These are phyloP conservation scores for Telfairia occidentalis DNA, from an alignment of 331 rosid species.

Conservation along the genomic window DNA sequence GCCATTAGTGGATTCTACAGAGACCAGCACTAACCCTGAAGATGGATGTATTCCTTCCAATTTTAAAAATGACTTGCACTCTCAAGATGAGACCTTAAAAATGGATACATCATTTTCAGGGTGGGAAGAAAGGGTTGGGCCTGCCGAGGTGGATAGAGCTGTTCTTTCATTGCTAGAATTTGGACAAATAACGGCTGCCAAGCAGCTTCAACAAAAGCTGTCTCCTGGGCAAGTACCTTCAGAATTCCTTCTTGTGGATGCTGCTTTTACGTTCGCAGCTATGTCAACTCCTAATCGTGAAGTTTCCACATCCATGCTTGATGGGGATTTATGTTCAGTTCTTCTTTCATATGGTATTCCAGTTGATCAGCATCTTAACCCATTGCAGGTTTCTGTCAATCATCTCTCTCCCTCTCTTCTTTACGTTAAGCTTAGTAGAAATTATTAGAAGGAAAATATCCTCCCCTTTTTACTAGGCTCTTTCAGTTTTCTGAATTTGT, in stretches of 20 bases:
- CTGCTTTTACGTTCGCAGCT: slow-evolving; percentile 73
- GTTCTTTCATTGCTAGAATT: slow-evolving; percentile 89
- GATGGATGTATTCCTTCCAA: slow-evolving; percentile 42
- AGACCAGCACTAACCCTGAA: slow-evolving; percentile 47
- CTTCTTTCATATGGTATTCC: slow-evolving; percentile 35
- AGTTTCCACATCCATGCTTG: slow-evolving; percentile 49
- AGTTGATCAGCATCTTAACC: slow-evolving; percentile 41
- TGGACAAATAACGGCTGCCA: slow-evolving; percentile 89
- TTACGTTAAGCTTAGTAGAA: neutral
- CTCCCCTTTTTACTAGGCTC: neutral
- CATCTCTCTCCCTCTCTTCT: slow-evolving; percentile 6
- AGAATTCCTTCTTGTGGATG: slow-evolving; percentile 75
- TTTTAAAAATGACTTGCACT: slow-evolving; percentile 44
- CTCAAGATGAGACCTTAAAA: slow-evolving; percentile 57
- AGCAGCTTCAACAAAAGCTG: slow-evolving; percentile 83
- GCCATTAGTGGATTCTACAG: slow-evolving; percentile 45
- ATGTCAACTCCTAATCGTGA: slow-evolving; percentile 49
- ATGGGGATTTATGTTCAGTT: slow-evolving; percentile 60
- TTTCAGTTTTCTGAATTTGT: neutral
- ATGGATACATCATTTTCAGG: slow-evolving; percentile 70
- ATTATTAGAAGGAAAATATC: neutral
- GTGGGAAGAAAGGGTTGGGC: slow-evolving; percentile 94
- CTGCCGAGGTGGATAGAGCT: slow-evolving; percentile 80
- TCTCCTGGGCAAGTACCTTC: slow-evolving; percentile 72
- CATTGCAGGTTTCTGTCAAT: slow-evolving; percentile 47